Evolutionary conservation across 495 filamentous ascomycete species (phyloP), one percentile per base, ranked within the genome.

Genomic region (Pseudevernia furfuracea): DNA sequence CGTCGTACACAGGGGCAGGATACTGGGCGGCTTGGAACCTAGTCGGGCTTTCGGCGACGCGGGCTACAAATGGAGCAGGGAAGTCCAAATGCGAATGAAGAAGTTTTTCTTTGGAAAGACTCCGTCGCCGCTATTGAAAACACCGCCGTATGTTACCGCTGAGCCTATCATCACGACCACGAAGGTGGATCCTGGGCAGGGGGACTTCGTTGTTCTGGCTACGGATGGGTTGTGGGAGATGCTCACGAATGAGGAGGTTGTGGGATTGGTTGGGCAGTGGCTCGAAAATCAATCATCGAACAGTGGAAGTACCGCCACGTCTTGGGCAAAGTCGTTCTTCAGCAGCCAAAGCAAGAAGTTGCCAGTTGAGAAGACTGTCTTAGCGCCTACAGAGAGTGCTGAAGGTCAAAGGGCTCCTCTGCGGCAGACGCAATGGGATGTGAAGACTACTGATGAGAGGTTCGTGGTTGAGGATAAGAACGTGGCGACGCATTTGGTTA

Each of bases 221-320:
- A 96, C 95, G 0, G 95, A 99, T 71, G 95, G 95, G 3, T 80
- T 99, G 17, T 99, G 95, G 94, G 95, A 99, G 77, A 97, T 97
- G 93, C 79, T 99, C 59, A 96, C 90, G 59, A 99, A 97, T 71
- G 95, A 99, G 72, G 95, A 99, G 77, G 95, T 97, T 2, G 87
- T 99, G 57, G 95, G 95, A 0, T 81, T 99, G 10, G 95, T 99
- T 17, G 95, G 93, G 4, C 89, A 93, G 73, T 99, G 95, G 95
- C 81, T 99, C 44, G 93, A 99, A 71, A 81, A 85, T 55, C 88
- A 76, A 43, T 69, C 72, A 58, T 69, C 78, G 74, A 67, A 71
- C 66, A 60, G 74, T 68, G 59, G 71, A 37, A 81, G 76, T 67
- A 77, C 73, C 44, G 74, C 41, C 28, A 55, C 58, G 2, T 48